phyloP scores from a whole-genome alignment of 495 filamentous ascomycete species.

The Trichoderma virens region DNA sequence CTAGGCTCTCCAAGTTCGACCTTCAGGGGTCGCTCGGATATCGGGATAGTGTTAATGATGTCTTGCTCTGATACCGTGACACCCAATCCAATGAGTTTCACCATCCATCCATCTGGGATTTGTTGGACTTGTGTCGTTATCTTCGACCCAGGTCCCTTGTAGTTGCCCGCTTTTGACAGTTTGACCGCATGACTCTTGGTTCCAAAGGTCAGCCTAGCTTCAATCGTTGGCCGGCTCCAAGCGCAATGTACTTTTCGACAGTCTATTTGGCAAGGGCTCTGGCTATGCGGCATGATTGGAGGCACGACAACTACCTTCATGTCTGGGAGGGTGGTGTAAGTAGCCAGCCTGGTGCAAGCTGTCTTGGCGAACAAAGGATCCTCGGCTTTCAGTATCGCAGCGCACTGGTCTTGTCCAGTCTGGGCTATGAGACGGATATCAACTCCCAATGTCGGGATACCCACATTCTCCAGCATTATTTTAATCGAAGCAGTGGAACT shows the following conservation, averaged over 20 bases:
- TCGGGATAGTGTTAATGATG: neutral
- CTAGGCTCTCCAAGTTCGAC: neutral
- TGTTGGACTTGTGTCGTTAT: neutral
- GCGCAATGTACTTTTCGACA: slow-evolving; percentile 25
- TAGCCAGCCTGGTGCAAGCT: neutral
- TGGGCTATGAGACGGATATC: neutral
- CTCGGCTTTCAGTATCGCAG: neutral
- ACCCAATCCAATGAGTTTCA: neutral
- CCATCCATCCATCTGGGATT: neutral
- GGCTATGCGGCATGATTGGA: slow-evolving; percentile 15
- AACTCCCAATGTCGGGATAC: neutral
- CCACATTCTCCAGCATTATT: neutral
- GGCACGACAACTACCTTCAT: neutral
- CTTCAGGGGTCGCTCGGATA: neutral
- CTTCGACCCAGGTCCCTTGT: too few relatives aligned
- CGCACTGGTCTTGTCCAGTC: neutral
- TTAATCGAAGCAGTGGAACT: neutral
- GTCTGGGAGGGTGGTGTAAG: neutral
- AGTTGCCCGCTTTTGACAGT: neutral
- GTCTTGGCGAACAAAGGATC: neutral
- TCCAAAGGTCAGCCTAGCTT: slow-evolving; percentile 24
- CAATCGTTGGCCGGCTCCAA: slow-evolving; percentile 23
- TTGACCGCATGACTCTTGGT: neutral
- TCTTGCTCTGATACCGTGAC: neutral
- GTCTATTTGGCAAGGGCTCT: slow-evolving; percentile 20